Conservation (phyloP, 352 stramenopile genomes). For the Phytophthora brassicae region DNA sequence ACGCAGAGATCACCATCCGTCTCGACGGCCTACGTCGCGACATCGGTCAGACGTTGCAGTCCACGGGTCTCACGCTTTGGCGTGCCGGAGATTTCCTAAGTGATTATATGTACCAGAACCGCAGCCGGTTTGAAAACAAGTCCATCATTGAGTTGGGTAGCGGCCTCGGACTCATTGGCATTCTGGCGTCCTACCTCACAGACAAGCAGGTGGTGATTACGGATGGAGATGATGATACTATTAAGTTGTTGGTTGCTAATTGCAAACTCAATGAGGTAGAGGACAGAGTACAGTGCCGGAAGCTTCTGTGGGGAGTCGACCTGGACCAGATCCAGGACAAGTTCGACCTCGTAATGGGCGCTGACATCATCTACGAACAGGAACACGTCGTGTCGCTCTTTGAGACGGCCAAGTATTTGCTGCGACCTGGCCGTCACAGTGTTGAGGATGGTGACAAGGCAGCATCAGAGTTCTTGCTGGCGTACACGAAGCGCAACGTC, state of each 20-base stretch:
- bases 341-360: conserved; percentile 57
- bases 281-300: conserved; percentile 38
- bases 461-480: conserved; percentile 49
- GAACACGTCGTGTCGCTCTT: conserved; percentile 59
- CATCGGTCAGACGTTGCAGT: conserved; percentile 66
- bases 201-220: conserved; percentile 56
- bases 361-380: conserved; percentile 71
- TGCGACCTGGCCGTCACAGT: conserved; percentile 27
- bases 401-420: conserved; percentile 47
- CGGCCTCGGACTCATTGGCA: conserved; percentile 58
- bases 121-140: conserved; percentile 34
- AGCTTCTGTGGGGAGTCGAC: conserved; percentile 53
- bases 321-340: conserved; percentile 43
- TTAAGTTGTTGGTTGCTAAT: conserved; percentile 50
- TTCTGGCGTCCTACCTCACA: conserved; percentile 60
- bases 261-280: conserved; percentile 57
- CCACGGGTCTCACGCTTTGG: conserved; percentile 64
- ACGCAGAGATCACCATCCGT: conserved; percentile 46
- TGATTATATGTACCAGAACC: conserved; percentile 56
- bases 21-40: conserved; percentile 58
- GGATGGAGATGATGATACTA: conserved; percentile 57
- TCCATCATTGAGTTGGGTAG: conserved; percentile 57
- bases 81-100: conserved; percentile 61
- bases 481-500: conserved; percentile 69
- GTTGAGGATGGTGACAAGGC: conserved; percentile 23